Conservation (phyloP, 345 rosid genomes). For the Rhizophora mangle region DNA sequence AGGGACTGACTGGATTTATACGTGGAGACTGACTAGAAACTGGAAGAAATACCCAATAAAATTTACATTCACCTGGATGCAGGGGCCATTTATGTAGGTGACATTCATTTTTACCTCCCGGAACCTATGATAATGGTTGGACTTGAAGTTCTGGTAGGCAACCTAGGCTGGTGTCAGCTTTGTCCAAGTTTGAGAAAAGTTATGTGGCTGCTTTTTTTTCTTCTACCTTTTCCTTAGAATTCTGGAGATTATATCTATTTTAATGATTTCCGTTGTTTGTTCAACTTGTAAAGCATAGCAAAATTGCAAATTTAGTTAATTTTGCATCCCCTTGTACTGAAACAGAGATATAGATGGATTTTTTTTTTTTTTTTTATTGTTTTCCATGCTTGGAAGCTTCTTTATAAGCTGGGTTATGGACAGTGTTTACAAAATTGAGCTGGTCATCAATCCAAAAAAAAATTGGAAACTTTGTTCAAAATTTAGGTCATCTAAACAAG, state of each 20-base stretch:
- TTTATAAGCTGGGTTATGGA: no score
- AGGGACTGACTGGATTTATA: conserved; percentile 7
- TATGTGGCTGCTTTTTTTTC: not conserved
- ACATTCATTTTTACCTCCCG: conserved; percentile 14
- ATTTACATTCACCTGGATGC: conserved; percentile 15
- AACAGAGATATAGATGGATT: not conserved
- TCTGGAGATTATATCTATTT: no score
- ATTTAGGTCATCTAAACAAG: no score
- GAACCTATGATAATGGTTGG: conserved; percentile 11
- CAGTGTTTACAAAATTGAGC: no score
- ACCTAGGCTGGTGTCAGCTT: conserved; percentile 17
- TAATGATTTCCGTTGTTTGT: no score
- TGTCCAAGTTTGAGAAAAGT: conserved; percentile 19
- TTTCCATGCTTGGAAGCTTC: no score
- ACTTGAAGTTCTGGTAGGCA: conserved; percentile 2
- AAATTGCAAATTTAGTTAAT: not conserved
- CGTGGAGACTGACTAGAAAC: conserved; percentile 17
- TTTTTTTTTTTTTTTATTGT: not conserved
- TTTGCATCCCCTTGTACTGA: not conserved
- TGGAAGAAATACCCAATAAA: conserved; percentile 16
- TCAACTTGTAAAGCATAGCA: not conserved
- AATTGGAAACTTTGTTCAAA: no score
- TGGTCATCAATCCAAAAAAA: no score
- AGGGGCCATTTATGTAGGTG: conserved; percentile 12
- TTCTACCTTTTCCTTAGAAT: not conserved